Conservation (phyloP, 352 stramenopile species). For the Thraustochytrium sp. region DNA sequence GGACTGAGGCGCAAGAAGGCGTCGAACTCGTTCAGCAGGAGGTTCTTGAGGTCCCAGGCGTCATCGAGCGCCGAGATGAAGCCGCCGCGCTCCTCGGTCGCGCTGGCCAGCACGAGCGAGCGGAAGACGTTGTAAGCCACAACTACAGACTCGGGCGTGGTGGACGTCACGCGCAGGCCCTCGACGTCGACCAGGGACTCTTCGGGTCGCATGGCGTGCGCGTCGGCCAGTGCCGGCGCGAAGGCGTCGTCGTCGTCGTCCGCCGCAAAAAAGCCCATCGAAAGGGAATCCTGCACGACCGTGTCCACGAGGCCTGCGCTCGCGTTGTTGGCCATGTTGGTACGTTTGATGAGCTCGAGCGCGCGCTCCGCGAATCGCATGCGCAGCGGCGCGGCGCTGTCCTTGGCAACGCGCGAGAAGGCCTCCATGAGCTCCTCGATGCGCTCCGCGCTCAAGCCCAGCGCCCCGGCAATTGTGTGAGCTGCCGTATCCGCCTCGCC, state of each 20-base stretch:
- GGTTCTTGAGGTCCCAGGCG: not conserved
- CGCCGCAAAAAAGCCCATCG: conserved; percentile 23
- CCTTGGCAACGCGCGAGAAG: not conserved
- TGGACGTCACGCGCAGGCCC: not conserved
- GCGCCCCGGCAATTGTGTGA: not conserved
- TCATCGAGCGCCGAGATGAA: conserved; percentile 30
- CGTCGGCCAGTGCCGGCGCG: not conserved
- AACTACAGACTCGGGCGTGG: not conserved
- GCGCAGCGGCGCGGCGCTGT: not conserved
- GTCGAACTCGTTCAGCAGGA: conserved; percentile 8
- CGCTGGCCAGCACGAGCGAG: not conserved
- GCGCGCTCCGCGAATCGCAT: conserved; percentile 4
- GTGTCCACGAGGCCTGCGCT: not conserved
- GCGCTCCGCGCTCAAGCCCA: not conserved
- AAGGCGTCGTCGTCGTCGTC: conserved; percentile 26
- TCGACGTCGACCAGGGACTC: not conserved
- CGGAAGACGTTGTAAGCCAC: conserved; percentile 5
- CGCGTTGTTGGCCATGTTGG: not conserved
- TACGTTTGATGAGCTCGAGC: conserved; percentile 1
- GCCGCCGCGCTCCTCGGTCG: not conserved
- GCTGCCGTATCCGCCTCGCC: not conserved
- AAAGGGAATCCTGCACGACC: not conserved
- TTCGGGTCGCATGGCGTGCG: not conserved
- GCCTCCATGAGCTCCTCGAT: conserved; percentile 20
- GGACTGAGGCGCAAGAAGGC: not conserved